These are phyloP conservation scores for Trichosporon sp. DNA, from an alignment of 1,284 basidiomycete genomes.

Conservation along the genomic window DNA sequence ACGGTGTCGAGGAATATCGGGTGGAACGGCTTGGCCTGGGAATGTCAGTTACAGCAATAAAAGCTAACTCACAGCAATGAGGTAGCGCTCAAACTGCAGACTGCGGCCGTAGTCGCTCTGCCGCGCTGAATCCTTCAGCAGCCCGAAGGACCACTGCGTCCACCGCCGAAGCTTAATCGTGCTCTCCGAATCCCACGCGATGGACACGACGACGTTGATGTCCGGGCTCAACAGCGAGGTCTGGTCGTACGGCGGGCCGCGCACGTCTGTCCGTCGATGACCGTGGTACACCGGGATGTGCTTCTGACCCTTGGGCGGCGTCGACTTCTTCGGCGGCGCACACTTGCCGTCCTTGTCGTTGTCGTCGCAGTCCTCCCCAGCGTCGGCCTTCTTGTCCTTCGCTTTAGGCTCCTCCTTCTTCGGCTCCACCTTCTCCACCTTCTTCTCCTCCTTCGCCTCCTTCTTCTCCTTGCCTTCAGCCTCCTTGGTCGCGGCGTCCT, in stretches of 20 bases:
- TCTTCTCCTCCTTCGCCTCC: neutral
- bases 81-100: slow-evolving; percentile 42
- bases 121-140: slow-evolving; percentile 15
- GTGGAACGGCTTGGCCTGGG: slow-evolving; percentile 41
- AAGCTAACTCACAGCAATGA: slow-evolving; percentile 32
- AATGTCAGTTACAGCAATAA: slow-evolving; percentile 12
- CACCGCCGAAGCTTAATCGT: slow-evolving; percentile 24
- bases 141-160: slow-evolving; percentile 22
- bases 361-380: neutral
- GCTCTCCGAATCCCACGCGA: slow-evolving; percentile 42
- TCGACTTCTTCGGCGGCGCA: slow-evolving; percentile 9
- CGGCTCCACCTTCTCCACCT: neutral
- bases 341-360: neutral
- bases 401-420: slow-evolving; percentile 9
- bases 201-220: slow-evolving; percentile 41
- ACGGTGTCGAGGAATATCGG: slow-evolving; percentile 45
- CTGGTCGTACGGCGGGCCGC: slow-evolving; percentile 24
- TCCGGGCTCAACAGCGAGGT: slow-evolving; percentile 39
- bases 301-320: slow-evolving; percentile 9
- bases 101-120: slow-evolving; percentile 21
- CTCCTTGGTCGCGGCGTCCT: slow-evolving; percentile 1
- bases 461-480: slow-evolving; percentile 25
- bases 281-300: slow-evolving; percentile 8
- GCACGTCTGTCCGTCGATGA: neutral
- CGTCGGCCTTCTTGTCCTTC: slow-evolving; percentile 19